A percentile compares a stretch with the other conserved stretches of the same genome.
Conservation (phyloP, 768 basidiomycete species). For the Daedalea quercina region DNA sequence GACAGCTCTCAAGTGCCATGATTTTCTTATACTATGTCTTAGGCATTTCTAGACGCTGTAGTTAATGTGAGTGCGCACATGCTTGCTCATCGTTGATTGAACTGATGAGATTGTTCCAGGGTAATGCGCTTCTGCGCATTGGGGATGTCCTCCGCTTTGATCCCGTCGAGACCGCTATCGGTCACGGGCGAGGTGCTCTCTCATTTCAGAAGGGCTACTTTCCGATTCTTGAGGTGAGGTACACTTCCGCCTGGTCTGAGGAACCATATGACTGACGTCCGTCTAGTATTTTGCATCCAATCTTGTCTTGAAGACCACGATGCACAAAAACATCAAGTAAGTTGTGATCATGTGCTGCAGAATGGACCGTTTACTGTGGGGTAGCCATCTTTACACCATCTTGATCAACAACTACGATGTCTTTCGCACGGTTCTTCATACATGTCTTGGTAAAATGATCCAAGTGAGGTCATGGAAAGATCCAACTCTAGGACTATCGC, state of each 20-base stretch:
- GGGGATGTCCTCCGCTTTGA: constrained; percentile 1
- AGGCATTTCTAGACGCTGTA: not conserved
- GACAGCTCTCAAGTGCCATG: no score
- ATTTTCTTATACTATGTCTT: not conserved
- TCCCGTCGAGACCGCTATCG: not conserved
- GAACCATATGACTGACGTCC: not conserved
- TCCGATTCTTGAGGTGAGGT: constrained; percentile 38
- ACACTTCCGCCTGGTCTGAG: not conserved
- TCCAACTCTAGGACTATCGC: constrained; percentile 10
- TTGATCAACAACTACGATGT: constrained; percentile 32
- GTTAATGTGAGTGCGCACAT: not conserved
- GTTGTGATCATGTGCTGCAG: constrained; percentile 5
- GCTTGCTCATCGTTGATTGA: not conserved
- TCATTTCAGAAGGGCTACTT: constrained; percentile 57
- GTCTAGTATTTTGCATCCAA: constrained; percentile 53
- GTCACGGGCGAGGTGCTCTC: constrained; percentile 23
- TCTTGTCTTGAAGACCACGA: constrained; percentile 49
- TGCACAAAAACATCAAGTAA: constrained; percentile 46
- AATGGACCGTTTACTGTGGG: not conserved
- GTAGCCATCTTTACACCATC: constrained; percentile 10
- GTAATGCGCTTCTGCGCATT: not conserved
- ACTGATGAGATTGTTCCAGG: not conserved
- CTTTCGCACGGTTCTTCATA: constrained; percentile 34
- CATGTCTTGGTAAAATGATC: constrained; percentile 15
- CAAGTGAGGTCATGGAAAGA: constrained; percentile 26